Conservation (phyloP, 495 filamentous ascomycete species). For the Neurospora terricola region DNA sequence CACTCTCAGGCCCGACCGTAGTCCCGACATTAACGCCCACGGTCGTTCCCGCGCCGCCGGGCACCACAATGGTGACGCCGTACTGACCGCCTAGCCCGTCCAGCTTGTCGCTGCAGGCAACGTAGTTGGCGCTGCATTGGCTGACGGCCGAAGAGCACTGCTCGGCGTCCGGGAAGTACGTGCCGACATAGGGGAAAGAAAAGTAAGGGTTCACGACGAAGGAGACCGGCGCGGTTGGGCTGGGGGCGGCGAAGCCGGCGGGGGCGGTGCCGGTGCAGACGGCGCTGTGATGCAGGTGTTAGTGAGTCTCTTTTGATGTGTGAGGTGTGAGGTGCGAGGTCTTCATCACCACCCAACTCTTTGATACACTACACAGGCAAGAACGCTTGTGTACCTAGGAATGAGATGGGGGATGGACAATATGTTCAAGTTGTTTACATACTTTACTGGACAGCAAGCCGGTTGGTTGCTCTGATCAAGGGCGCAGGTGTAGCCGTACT, state of each 20-base stretch:
- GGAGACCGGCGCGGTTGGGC: constrained; percentile 29
- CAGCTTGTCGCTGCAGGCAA: constrained; percentile 50
- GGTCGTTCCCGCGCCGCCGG: constrained; percentile 42
- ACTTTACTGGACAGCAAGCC: constrained; percentile 38
- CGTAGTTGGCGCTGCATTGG: constrained; percentile 54
- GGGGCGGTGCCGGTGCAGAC: constrained; percentile 38
- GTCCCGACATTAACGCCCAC: constrained; percentile 28
- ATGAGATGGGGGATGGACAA: neutral
- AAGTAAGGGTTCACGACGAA: constrained; percentile 48
- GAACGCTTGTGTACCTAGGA: neutral
- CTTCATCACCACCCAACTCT: neutral
- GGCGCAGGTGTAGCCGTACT: constrained; percentile 32
- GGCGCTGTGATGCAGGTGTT: constrained; percentile 18
- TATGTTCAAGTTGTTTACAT: constrained; percentile 8
- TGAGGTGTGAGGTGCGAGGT: neutral
- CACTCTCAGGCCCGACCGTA: constrained; percentile 33
- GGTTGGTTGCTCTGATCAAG: constrained; percentile 31
- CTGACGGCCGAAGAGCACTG: constrained; percentile 57
- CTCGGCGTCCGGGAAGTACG: constrained; percentile 51
- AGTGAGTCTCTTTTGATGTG: neutral
- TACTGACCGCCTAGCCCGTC: constrained; percentile 38
- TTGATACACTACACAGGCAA: neutral
- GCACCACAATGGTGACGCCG: constrained; percentile 55
- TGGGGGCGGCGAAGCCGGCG: constrained; percentile 34
- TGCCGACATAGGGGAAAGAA: constrained; percentile 57